A percentile compares a stretch with the other conserved stretches of the same genome.
Evolutionary conservation across 306 rosid species (phyloP).

Genomic region (Quercus wislizeni): DNA sequence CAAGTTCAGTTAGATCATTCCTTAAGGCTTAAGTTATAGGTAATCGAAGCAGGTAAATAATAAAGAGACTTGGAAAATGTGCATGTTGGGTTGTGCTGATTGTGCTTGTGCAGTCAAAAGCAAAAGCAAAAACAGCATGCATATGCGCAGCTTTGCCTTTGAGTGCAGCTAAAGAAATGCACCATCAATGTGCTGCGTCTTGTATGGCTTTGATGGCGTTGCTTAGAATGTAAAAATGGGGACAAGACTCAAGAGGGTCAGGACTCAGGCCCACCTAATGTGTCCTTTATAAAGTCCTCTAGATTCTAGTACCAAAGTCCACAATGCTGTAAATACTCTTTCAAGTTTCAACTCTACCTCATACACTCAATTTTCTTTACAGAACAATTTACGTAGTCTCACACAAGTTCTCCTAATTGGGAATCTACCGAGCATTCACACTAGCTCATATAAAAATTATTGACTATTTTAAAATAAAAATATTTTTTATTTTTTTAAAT

Average conservation of each 20-base stretch:
- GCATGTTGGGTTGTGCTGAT: constrained; percentile 2
- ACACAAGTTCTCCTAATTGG: too few species aligned
- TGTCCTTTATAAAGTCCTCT: neutral
- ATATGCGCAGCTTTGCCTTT: constrained; percentile 30
- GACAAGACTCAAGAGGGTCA: neutral
- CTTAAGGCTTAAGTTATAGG: neutral
- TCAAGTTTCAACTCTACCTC: too few species aligned
- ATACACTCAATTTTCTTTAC: too few species aligned
- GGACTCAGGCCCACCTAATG: neutral
- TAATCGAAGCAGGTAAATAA: neutral
- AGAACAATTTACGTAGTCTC: too few species aligned
- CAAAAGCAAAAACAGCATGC: constrained; percentile 24
- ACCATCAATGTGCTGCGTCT: neutral
- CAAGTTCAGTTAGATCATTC: too few species aligned
- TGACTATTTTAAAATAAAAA: too few species aligned
- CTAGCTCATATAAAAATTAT: too few species aligned
- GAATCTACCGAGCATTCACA: too few species aligned
- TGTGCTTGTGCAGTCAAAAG: constrained; percentile 39
- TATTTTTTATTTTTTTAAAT: too few species aligned
- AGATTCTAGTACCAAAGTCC: neutral
- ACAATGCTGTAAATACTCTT: neutral
- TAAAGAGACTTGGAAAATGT: neutral
- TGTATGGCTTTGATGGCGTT: neutral
- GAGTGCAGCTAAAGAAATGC: constrained; percentile 24
- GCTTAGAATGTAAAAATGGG: neutral